Conservation (phyloP, 306 rosid genomes). For the Cucumis cinereus region DNA sequence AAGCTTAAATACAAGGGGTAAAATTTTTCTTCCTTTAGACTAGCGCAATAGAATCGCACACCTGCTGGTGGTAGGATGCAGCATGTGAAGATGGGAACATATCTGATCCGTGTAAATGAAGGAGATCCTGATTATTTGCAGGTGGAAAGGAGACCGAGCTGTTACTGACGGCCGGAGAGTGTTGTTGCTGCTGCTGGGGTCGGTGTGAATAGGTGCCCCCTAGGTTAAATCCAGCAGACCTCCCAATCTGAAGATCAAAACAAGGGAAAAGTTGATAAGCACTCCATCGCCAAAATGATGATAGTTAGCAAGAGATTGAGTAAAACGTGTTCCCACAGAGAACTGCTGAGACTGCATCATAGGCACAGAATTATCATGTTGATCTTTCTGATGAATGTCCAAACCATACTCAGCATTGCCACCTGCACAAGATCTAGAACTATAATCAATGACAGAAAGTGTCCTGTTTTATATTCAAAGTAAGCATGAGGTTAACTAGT, state of each 20-base stretch:
- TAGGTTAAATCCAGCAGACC: conserved; percentile 76
- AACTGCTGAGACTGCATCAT: conserved; percentile 97
- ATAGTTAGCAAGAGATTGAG: neutral
- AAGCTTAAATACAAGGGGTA: neutral
- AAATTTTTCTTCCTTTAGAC: neutral
- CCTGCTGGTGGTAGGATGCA: conserved; percentile 91
- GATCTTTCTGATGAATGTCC: conserved; percentile 98
- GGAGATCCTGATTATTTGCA: conserved; percentile 84
- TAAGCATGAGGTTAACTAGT: neutral
- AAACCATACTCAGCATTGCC: conserved; percentile 66
- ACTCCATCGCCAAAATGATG: neutral
- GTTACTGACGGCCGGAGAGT: conserved; percentile 69
- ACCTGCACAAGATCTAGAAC: conserved; percentile 41
- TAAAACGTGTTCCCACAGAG: conserved; percentile 39
- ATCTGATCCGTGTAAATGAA: conserved; percentile 83
- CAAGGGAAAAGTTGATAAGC: neutral
- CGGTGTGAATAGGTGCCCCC: conserved; percentile 77
- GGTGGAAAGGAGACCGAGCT: conserved; percentile 76
- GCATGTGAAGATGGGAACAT: conserved; percentile 82
- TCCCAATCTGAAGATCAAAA: conserved; percentile 53
- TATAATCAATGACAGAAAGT: conserved; percentile 16
- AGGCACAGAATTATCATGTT: conserved; percentile 71
- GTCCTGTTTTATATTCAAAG: neutral
- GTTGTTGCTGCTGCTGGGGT: conserved; percentile 87
- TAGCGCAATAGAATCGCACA: conserved; percentile 13